phyloP scores from a whole-genome alignment of 768 basidiomycete species.

The Bullera alba region DNA sequence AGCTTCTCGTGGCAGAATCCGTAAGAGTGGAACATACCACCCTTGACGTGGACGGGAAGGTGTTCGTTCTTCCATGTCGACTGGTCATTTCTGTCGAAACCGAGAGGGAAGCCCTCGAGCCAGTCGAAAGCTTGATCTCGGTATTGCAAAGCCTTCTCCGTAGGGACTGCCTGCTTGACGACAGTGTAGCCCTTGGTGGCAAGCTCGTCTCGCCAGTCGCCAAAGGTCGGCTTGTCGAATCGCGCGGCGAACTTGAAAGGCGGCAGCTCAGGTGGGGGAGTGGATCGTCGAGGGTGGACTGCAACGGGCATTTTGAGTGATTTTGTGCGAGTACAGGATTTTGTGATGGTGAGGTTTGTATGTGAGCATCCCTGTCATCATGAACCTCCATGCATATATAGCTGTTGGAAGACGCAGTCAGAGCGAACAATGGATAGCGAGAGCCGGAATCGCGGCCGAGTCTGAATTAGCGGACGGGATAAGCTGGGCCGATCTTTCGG shows the following conservation, averaged over 20 bases:
- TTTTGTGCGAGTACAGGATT: too few species aligned
- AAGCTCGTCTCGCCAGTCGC: conserved; percentile 23
- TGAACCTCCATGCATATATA: too few species aligned
- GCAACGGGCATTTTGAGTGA: not conserved
- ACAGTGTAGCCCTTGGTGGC: conserved; percentile 18
- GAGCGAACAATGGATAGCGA: too few species aligned
- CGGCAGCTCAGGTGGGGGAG: not conserved
- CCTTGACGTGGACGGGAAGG: conserved; percentile 18
- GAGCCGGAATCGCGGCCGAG: too few species aligned
- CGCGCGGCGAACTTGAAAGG: not conserved
- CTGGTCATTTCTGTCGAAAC: conserved; percentile 38
- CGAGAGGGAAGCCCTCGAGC: conserved; percentile 34
- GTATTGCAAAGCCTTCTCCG: conserved; percentile 22
- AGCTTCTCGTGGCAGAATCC: conserved; percentile 24
- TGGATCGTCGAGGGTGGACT: not conserved
- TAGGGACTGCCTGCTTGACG: conserved; percentile 19
- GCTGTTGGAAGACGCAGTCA: too few species aligned
- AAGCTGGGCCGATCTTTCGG: too few species aligned
- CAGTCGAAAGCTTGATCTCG: conserved; percentile 23
- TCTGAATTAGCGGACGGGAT: too few species aligned
- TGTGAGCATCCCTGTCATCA: too few species aligned
- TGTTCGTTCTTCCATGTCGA: conserved; percentile 31
- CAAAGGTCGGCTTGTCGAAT: conserved; percentile 4
- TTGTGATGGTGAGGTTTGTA: too few species aligned
- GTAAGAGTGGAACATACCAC: conserved; percentile 30